Base-by-base conservation (phyloP, 768 basidiomycete genomes). In the Hypholoma sublateritium region DNA sequence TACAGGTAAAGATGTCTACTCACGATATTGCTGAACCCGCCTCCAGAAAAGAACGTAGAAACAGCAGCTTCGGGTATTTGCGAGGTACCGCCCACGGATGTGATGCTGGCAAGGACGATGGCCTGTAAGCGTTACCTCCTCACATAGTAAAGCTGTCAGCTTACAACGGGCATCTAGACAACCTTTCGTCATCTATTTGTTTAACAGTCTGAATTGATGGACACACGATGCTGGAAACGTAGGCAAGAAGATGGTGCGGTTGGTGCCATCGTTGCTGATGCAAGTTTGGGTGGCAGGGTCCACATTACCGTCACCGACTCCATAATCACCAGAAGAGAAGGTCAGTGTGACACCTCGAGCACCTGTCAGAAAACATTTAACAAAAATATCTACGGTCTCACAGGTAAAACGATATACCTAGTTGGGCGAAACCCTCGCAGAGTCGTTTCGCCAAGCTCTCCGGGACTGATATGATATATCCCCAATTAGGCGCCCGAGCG, bases 11-110 rank as follows among this genome's bases (percentile, higher is more conserved):
- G 11, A 45, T 19, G 6, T 35, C 19, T 21, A 61, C 77, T 59
- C 35, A 87, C 86, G 53, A 82, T 81, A 59, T 86, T 75, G 67
- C 86, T 88, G 73, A 90, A 91, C 16, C 89, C 88, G 16, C 88
- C 88, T 6, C 87, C 86, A 25, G 87, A 89, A 71, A 86, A 86
- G 61, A 73, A 75, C 28, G 70, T 61, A n/a, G 52, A 66, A 0
- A 77, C 79, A 0, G 82, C 83, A 4, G 73, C 74, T 67, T 90
- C 88, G 0, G 86, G 87, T 37, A 71, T 59, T 32, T 66, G 66
- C 0, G 62, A 54, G 12, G 88, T 88, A 5, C 80, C 88, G 7
- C 88, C 88, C 3, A 91, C 88, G 1, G 86, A 62, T 3, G 88
- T 91, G 9, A 90, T 84, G 58, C 88, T 89, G 12, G n/a, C 14